Conservation (phyloP, 768 basidiomycete species). For the Strobilomyces confusus region DNA sequence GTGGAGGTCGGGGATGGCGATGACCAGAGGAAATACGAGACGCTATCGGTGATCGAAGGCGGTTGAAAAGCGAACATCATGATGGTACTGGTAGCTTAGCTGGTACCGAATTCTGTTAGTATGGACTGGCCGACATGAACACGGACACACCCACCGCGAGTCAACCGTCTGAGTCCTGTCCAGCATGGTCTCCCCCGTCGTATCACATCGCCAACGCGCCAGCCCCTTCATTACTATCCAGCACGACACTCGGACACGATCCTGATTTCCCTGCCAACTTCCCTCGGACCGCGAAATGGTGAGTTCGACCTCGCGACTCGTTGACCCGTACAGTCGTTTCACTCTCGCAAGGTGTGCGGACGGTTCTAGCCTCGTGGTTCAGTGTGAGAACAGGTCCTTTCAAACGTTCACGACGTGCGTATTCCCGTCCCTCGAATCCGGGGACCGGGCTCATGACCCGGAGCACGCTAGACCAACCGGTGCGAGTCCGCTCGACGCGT, state of each 20-base stretch:
- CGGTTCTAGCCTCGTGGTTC: constrained; percentile 61
- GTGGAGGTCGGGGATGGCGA: too few species aligned
- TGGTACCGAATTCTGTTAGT: too few species aligned
- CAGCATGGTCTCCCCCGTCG: constrained; percentile 30
- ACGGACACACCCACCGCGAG: not conserved
- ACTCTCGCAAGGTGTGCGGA: constrained; percentile 83
- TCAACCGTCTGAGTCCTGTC: not conserved
- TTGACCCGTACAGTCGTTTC: too few species aligned
- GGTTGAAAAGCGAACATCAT: too few species aligned
- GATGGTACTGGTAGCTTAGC: too few species aligned
- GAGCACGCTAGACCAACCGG: too few species aligned
- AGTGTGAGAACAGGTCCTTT: constrained; percentile 68
- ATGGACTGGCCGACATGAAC: too few species aligned
- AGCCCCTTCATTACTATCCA: constrained; percentile 2
- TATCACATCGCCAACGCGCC: constrained; percentile 27
- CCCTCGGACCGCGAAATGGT: constrained; percentile 56
- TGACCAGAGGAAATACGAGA: too few species aligned
- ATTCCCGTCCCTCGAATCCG: not conserved
- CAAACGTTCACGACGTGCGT: constrained; percentile 49
- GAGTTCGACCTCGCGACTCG: not conserved
- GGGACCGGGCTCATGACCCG: not conserved
- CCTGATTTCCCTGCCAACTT: constrained; percentile 41
- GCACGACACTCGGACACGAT: constrained; percentile 20
- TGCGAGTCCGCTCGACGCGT: too few species aligned
- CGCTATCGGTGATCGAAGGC: too few species aligned